Conservation (phyloP, 2,329 filamentous ascomycete genomes). For the Sphaceloma murrayae region DNA sequence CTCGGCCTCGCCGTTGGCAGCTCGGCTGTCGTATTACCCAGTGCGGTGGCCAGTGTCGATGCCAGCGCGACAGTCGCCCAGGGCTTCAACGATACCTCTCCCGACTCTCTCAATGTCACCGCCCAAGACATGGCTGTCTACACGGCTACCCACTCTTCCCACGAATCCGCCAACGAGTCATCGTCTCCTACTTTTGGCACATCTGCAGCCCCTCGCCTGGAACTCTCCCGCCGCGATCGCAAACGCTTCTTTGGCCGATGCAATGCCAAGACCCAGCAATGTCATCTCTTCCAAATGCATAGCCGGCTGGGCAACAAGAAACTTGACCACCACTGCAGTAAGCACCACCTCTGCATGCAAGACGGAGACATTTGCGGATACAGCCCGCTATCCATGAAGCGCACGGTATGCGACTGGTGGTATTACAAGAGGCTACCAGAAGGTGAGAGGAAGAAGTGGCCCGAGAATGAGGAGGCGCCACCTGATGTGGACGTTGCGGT, state of each 20-base stretch:
- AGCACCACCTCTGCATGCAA: background rate
- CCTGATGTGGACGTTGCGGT: background rate
- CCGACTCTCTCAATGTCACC: too few relatives aligned
- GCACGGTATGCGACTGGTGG: background rate
- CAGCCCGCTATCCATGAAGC: background rate
- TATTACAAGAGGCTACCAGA: background rate
- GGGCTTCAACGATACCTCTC: too few relatives aligned
- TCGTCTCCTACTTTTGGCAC: too few relatives aligned
- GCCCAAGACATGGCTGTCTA: too few relatives aligned
- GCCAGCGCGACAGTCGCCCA: too few relatives aligned
- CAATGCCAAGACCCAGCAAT: background rate
- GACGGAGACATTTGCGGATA: background rate
- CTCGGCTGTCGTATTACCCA: too few relatives aligned
- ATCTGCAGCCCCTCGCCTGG: too few relatives aligned
- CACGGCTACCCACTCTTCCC: too few relatives aligned
- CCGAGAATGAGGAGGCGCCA: background rate
- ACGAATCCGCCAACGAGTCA: too few relatives aligned
- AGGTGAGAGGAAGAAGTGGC: background rate
- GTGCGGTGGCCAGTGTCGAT: too few relatives aligned
- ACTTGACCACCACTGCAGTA: background rate
- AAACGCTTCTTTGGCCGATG: background rate
- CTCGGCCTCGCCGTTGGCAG: too few relatives aligned
- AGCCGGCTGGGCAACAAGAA: background rate
- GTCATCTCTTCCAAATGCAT: background rate
- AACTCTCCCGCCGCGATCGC: background rate